These are phyloP conservation scores for Periconia digitata DNA, from an alignment of 2,329 filamentous ascomycete species.

Conservation along the genomic window DNA sequence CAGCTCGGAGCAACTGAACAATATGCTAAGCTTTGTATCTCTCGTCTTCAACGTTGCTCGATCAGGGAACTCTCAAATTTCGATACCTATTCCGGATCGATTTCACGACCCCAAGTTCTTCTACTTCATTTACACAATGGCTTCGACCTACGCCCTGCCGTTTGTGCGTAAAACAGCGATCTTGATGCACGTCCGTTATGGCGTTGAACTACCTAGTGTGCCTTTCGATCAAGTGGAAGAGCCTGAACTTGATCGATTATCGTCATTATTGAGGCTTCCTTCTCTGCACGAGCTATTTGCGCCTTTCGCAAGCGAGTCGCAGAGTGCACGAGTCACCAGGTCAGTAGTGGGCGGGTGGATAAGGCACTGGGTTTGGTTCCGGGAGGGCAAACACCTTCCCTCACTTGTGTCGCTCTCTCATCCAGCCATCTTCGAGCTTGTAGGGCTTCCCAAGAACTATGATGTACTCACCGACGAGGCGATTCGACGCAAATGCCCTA, in stretches of 20 bases:
- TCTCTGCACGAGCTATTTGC: slow-evolving; percentile 77
- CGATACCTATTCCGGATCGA: slow-evolving; percentile 22
- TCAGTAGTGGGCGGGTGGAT: slow-evolving; percentile 71
- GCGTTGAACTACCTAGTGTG: slow-evolving; percentile 80
- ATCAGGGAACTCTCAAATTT: slow-evolving; percentile 23
- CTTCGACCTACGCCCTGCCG: slow-evolving; percentile 81
- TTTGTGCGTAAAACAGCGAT: slow-evolving; percentile 86
- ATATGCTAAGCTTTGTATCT: slow-evolving; percentile 35
- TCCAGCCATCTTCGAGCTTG: slow-evolving; percentile 89
- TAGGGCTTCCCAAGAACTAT: slow-evolving; percentile 89
- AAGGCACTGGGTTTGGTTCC: slow-evolving; percentile 56
- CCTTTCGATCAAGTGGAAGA: slow-evolving; percentile 57
- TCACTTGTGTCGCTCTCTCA: slow-evolving; percentile 64
- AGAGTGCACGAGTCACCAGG: slow-evolving; percentile 44
- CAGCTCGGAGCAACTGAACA: slow-evolving; percentile 29
- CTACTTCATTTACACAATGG: slow-evolving; percentile 44
- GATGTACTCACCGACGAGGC: slow-evolving; percentile 92
- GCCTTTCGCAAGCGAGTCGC: slow-evolving; percentile 48
- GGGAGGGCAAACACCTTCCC: slow-evolving; percentile 42
- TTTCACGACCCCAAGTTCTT: slow-evolving; percentile 36
- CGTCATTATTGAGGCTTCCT: slow-evolving; percentile 73
- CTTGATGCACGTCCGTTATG: slow-evolving; percentile 83
- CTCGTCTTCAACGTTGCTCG: slow-evolving; percentile 32
- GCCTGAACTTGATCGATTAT: slow-evolving; percentile 81
- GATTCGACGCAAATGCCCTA: slow-evolving; percentile 79